A percentile compares a stretch with the other conserved stretches of the same genome.
Evolutionary conservation across 495 filamentous ascomycete species (phyloP).

Genomic region (Lichenothelia convexa): DNA sequence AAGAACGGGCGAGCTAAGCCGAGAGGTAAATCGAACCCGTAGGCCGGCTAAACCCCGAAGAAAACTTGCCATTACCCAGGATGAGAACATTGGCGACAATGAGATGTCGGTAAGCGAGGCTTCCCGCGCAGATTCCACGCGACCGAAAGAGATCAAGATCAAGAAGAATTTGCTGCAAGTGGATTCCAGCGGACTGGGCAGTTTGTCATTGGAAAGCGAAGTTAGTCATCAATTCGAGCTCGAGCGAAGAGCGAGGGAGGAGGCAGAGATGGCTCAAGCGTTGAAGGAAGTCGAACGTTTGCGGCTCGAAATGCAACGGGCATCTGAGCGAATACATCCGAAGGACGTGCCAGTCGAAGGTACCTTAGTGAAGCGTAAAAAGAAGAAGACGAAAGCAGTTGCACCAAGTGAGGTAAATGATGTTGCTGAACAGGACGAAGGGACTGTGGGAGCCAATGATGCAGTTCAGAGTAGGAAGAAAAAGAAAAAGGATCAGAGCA

Average conservation of each 20-base stretch:
- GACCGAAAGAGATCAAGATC: too few species aligned
- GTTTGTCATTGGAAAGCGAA: constrained; percentile 37
- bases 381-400: constrained; percentile 32
- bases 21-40: constrained; percentile 5
- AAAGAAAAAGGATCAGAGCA: constrained; percentile 26
- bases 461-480: constrained; percentile 29
- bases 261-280: constrained; percentile 68
- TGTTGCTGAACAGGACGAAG: constrained; percentile 5
- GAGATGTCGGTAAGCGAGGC: neutral
- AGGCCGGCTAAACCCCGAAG: constrained; percentile 20
- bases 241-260: constrained; percentile 42
- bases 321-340: constrained; percentile 60
- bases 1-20: constrained; percentile 4
- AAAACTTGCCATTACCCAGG: constrained; percentile 19
- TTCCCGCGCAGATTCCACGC: constrained; percentile 1
- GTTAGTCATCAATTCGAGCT: constrained; percentile 20
- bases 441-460: constrained; percentile 6
- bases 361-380: constrained; percentile 61
- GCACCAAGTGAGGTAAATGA: too few species aligned
- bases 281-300: constrained; percentile 72
- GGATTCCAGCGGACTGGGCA: constrained; percentile 60
- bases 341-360: constrained; percentile 52
- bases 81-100: constrained; percentile 23
- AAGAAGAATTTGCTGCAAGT: constrained; percentile 54
- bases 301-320: constrained; percentile 78